Evolutionary conservation across 2,329 filamentous ascomycete genomes (phyloP), one percentile per base, ranked within the genome.

Genomic region (Neurospora crassa): DNA sequence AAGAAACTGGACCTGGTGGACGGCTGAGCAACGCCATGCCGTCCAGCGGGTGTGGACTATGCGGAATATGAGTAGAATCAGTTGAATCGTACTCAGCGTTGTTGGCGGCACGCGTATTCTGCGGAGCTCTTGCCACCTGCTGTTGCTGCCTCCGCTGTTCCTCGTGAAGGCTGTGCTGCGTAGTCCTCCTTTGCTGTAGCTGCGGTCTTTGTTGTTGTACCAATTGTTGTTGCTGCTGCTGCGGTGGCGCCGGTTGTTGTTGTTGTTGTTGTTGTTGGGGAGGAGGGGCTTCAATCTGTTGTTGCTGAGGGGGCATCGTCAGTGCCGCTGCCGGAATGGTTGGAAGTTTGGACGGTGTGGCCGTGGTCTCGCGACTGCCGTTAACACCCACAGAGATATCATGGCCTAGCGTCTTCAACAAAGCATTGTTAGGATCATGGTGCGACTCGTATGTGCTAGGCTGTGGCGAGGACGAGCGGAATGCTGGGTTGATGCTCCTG

Each of bases 21-120:
- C 90, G 90, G 81, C 95, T 98, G 74, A 97, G 91, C 88, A 98
- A 97, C 0, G 95, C 97, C 94, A 98, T 98, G 5, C 94, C 95
- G 79, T 98, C 95, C 80, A 91, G 89, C 0, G 95, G 94, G 79
- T 97, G 97, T 11, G 96, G 93, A 76, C 98, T 96, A 77, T 97
- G 94, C 16, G 95, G 94, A 2, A 97, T 88, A 16, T 88, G 82
- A 4, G 89, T 85, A 72, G 92, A 88, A 74, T 94, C 90, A 71
- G 82, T 84, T 47, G 79, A 75, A 72, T 89, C 87, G 69, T 86
- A 83, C 40, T 80, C 79, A n/a, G 78, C 68, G 53, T 76, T 76
- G 71, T 74, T 74, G 70, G 75, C 53, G 16, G 53, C 76, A 40
- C 74, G 75, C 1, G 75, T 74, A 29, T 73, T 70, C 42, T 77